These are phyloP conservation scores for Agaricus bisporus DNA, from an alignment of 768 basidiomycete species.

Conservation along the genomic window DNA sequence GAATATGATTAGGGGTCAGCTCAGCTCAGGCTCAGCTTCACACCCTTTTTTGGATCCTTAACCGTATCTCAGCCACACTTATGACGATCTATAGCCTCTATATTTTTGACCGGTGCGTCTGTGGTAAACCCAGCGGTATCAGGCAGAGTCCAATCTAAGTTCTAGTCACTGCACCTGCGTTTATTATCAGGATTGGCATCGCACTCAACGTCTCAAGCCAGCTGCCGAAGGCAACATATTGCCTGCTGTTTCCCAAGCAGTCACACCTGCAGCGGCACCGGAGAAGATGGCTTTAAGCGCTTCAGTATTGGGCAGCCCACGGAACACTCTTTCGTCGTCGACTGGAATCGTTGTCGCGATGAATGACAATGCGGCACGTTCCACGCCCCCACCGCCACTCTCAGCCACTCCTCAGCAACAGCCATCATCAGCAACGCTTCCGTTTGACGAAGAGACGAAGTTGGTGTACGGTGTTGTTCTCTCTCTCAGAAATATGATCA, in stretches of 20 bases:
- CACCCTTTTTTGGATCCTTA: neutral
- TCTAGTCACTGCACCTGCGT: constrained; percentile 84
- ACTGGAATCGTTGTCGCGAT: constrained; percentile 67
- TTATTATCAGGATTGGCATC: constrained; percentile 96
- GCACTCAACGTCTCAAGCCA: constrained; percentile 64
- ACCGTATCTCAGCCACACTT: neutral
- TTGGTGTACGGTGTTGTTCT: constrained; percentile 95
- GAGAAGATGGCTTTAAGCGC: constrained; percentile 25
- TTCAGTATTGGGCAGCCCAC: constrained; percentile 47
- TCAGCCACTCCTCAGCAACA: constrained; percentile 24
- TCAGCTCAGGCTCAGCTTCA: neutral
- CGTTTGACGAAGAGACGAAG: constrained; percentile 97
- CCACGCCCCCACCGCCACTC: constrained; percentile 28
- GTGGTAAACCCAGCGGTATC: neutral
- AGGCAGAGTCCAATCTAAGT: neutral
- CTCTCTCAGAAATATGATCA: constrained; percentile 90
- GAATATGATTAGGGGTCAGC: no score
- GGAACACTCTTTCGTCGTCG: constrained; percentile 58
- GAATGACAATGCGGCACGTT: constrained; percentile 32
- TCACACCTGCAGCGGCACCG: constrained; percentile 27
- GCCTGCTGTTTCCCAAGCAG: constrained; percentile 72
- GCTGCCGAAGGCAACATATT: constrained; percentile 71
- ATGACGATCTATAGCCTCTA: constrained; percentile 94
- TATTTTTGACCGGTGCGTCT: constrained; percentile 79
- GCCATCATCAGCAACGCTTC: constrained; percentile 38